Percentiles rank a stretch among this genome's conserved stretches.
These are phyloP conservation scores for Hippophae gyantsensis DNA, from an alignment of 306 rosid species.

Conservation along the genomic window DNA sequence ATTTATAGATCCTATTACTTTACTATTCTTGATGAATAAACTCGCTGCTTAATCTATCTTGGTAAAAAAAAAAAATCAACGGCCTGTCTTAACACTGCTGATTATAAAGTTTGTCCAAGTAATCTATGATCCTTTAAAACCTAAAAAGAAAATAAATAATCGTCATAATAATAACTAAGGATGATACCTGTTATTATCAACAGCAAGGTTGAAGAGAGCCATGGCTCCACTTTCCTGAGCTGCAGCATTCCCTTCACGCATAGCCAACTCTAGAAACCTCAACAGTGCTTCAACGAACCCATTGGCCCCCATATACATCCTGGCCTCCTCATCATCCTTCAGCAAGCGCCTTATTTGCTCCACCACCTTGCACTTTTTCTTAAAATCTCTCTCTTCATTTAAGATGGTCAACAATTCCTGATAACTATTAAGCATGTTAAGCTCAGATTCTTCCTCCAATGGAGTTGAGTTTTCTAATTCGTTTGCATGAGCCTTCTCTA, in stretches of 20 bases:
- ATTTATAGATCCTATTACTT: no score
- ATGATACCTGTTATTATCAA: slow-evolving; percentile 73
- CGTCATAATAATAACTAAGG: neutral
- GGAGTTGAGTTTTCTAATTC: slow-evolving; percentile 32
- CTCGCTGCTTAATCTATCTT: no score
- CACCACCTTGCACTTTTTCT: slow-evolving; percentile 57
- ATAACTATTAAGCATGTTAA: slow-evolving; percentile 32
- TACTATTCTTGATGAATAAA: no score
- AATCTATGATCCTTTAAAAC: neutral
- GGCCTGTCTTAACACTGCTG: no score
- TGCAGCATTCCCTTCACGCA: slow-evolving; percentile 37
- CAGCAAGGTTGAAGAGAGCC: slow-evolving; percentile 96
- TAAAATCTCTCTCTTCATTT: slow-evolving; percentile 47
- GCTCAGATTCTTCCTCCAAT: slow-evolving; percentile 41
- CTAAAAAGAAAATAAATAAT: neutral
- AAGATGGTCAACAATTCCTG: slow-evolving; percentile 45
- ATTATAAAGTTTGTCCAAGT: neutral
- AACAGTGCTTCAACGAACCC: slow-evolving; percentile 84
- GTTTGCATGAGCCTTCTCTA: slow-evolving; percentile 31
- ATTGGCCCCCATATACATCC: slow-evolving; percentile 81
- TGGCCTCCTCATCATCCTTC: slow-evolving; percentile 79
- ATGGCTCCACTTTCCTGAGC: slow-evolving; percentile 94
- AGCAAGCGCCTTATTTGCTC: slow-evolving; percentile 59
- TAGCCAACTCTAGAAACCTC: slow-evolving; percentile 54
- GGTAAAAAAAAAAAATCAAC: no score